phyloP scores from a whole-genome alignment of 2,329 filamentous ascomycete species.

The Curvularia sp. region DNA sequence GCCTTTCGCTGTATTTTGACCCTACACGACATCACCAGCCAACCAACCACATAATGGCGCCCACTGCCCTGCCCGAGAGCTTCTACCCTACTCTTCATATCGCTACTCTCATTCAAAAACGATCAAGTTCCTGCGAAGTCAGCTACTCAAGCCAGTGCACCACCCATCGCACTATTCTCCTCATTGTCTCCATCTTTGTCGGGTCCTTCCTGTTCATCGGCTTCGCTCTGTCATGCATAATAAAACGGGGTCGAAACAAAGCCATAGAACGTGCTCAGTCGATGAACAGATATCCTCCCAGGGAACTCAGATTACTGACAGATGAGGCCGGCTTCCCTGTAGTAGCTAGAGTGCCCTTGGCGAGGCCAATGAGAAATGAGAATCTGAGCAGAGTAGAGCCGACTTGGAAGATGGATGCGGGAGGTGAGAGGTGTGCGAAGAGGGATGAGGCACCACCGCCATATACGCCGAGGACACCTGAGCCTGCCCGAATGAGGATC shows the following conservation, averaged over 20 bases:
- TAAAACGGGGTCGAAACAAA: conserved; percentile 2
- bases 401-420: background rate
- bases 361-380: background rate
- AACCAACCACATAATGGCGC: conserved; percentile 16
- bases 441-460: conserved; percentile 19
- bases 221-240: conserved; percentile 22
- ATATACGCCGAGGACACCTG: conserved; percentile 22
- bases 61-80: background rate
- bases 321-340: background rate
- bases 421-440: background rate
- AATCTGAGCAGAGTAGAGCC: background rate
- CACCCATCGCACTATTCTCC: conserved; percentile 31
- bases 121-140: conserved; percentile 20
- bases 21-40: background rate
- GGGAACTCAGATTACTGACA: background rate
- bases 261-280: conserved; percentile 1
- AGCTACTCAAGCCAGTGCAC: conserved; percentile 22
- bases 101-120: conserved; percentile 12
- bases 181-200: conserved; percentile 29
- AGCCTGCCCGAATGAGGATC: conserved; percentile 14
- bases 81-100: background rate
- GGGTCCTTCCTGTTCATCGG: conserved; percentile 23
- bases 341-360: conserved; percentile 2
- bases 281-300: background rate
- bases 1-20: background rate